Conservation (phyloP, 2,329 filamentous ascomycete species). For the Sclerotinia nivalis region DNA sequence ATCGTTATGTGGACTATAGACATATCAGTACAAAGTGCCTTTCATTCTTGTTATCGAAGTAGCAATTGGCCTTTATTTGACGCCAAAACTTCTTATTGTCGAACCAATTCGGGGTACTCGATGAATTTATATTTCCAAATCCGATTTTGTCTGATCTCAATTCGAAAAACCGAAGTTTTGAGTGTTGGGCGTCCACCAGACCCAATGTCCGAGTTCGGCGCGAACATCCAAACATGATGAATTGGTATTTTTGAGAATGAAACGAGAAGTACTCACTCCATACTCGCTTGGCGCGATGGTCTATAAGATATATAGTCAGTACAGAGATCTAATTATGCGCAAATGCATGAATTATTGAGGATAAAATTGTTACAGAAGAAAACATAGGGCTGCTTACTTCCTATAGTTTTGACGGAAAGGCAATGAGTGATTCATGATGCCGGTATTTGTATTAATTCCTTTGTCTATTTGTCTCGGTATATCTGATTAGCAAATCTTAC, state of each 20-base stretch:
- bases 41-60: not conserved
- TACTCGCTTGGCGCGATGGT: slow-evolving; percentile 40
- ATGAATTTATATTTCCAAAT: not conserved
- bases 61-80: not conserved
- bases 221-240: not conserved
- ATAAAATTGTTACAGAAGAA: not conserved
- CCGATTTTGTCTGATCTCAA: not conserved
- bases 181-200: not conserved
- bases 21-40: not conserved
- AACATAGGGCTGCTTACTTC: slow-evolving; percentile 12
- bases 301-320: slow-evolving; percentile 5
- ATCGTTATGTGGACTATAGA: slow-evolving; percentile 39
- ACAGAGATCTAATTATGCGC: not conserved
- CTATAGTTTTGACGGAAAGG: slow-evolving; percentile 26
- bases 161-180: not conserved
- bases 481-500: slow-evolving; percentile 11
- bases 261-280: slow-evolving; percentile 36
- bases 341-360: not conserved
- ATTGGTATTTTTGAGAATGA: not conserved
- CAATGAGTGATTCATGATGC: slow-evolving; percentile 20
- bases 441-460: slow-evolving; percentile 4
- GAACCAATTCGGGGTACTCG: not conserved
- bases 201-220: not conserved
- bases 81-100: not conserved
- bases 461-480: not conserved